Evolutionary conservation across 805 yeast species (phyloP), one percentile per base, ranked within the genome.

Genomic region (Ogataea nonfermentans): DNA sequence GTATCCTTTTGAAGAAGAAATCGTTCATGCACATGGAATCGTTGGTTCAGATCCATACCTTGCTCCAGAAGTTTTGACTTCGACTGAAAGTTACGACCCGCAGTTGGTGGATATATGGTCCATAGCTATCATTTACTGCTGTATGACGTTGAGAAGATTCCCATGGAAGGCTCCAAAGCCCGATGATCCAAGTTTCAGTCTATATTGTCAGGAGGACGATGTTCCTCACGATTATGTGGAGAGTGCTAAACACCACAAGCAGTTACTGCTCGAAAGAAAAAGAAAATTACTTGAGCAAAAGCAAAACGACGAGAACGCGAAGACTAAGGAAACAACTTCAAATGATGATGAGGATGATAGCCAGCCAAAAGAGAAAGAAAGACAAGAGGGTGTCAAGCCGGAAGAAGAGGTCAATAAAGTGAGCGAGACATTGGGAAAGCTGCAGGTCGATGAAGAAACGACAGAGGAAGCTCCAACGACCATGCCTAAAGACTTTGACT

Each of bases 31-130:
- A 7, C 87, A 78, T 52, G 93, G 93, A 5, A 75, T 85, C 45
- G 90, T 84, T 40, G 95, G 95, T 9, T 79, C 87, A 11, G 95
- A 85, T 62, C 95, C 95, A 9, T 85, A 85, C 59, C 70, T 85
- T 51, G 93, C 93, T 1, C 95, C 95, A 1, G 95, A 85, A 62
- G 90, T 84, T 12, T 66, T 82, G 37, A 57, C 66, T 11, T 57
- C 68, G 3, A 66, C 73, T 2, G 72, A 73, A 22, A 66, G 69
- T 36, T 85, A 84, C 57, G 88, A 85, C 59, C 90, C 95, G 9
- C 80, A 79, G 57, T 76, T 77, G 25, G 89, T 83, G 20, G 95
- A 85, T 63, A 73, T 85, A 23, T 85, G 95, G 95, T 84, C 93
- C 5, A 69, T 84, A 32, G 95, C 87, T 14, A 85, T 85, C 24